Evolutionary conservation across 1,284 basidiomycete genomes (phyloP).

Genomic region (Xerocomus amazonicus): DNA sequence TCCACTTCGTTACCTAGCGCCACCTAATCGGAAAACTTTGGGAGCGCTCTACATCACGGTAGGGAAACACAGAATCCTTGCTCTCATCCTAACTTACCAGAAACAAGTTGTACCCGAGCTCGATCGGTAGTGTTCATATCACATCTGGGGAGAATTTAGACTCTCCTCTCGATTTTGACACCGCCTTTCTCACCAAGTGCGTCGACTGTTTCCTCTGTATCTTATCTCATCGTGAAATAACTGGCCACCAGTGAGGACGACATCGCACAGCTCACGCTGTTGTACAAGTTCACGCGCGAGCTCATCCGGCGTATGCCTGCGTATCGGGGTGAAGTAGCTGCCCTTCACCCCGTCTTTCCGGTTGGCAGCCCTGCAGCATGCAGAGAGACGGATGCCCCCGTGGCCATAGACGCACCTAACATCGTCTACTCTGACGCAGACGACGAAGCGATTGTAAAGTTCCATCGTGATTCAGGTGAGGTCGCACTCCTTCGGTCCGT

Average conservation of each 20-base stretch:
- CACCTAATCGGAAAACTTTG: constrained; percentile 10
- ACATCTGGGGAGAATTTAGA: constrained; percentile 24
- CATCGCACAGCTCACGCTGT: constrained; percentile 8
- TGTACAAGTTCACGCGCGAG: constrained; percentile 21
- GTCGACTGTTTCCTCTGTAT: not conserved
- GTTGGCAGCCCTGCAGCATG: constrained; percentile 42
- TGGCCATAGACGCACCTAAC: constrained; percentile 41
- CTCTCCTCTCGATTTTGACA: constrained; percentile 23
- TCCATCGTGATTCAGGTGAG: constrained; percentile 34
- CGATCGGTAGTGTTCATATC: constrained; percentile 30
- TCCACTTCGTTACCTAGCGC: not conserved
- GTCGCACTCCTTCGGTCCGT: not conserved
- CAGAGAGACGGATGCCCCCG: constrained; percentile 34
- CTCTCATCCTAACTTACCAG: not conserved
- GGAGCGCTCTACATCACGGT: constrained; percentile 13
- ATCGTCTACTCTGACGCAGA: constrained; percentile 56
- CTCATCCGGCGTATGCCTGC: constrained; percentile 45
- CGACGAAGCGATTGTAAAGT: constrained; percentile 49
- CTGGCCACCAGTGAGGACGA: constrained; percentile 10
- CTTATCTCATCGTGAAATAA: not conserved
- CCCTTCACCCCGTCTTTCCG: constrained; percentile 49
- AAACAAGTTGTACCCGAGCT: constrained; percentile 30
- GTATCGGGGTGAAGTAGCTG: constrained; percentile 51
- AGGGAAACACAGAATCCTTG: not conserved
- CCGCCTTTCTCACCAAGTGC: constrained; percentile 12